These are phyloP conservation scores for Cyathus olla DNA, from an alignment of 1,284 basidiomycete species.

Conservation along the genomic window DNA sequence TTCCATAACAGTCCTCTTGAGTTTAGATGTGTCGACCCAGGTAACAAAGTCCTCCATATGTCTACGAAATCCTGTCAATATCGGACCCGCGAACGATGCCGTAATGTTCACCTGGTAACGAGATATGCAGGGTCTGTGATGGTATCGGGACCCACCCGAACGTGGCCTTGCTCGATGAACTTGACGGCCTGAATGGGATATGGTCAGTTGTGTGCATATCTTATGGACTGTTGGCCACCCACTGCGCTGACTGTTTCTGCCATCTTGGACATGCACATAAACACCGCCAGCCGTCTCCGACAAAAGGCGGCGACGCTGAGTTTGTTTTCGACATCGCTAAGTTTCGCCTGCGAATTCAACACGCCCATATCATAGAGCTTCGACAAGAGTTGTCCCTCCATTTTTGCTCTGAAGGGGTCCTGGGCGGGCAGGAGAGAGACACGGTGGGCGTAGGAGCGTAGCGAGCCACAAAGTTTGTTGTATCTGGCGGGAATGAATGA, in stretches of 20 bases:
- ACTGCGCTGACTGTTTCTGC: slow-evolving; percentile 95
- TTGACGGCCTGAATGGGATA: slow-evolving; percentile 80
- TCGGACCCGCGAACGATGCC: background rate
- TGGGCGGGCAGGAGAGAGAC: slow-evolving; percentile 90
- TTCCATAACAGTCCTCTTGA: slow-evolving; percentile 95
- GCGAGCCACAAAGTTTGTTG: slow-evolving; percentile 93
- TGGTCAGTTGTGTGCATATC: background rate
- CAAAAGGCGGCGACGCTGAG: slow-evolving; percentile 97
- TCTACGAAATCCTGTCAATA: slow-evolving; percentile 47
- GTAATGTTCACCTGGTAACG: slow-evolving; percentile 80
- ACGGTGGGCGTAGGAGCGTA: slow-evolving; percentile 89
- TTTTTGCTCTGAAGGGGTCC: slow-evolving; percentile 89
- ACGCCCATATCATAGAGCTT: slow-evolving; percentile 99
- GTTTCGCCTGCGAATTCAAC: slow-evolving; percentile 83
- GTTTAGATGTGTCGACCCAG: slow-evolving; percentile 98
- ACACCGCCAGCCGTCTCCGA: slow-evolving; percentile 90
- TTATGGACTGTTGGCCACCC: slow-evolving; percentile 44
- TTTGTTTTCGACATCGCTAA: slow-evolving; percentile 94
- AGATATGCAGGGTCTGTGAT: slow-evolving; percentile 98
- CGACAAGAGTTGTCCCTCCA: slow-evolving; percentile 89
- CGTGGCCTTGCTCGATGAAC: slow-evolving; percentile 98
- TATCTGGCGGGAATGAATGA: slow-evolving; percentile 66
- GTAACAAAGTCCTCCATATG: slow-evolving; percentile 99
- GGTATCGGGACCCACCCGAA: slow-evolving; percentile 96
- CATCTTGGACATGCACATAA: slow-evolving; percentile 96